These are phyloP conservation scores for Cladosporium austrohemisphaericum DNA, from an alignment of 2,329 filamentous ascomycete species.

Conservation along the genomic window DNA sequence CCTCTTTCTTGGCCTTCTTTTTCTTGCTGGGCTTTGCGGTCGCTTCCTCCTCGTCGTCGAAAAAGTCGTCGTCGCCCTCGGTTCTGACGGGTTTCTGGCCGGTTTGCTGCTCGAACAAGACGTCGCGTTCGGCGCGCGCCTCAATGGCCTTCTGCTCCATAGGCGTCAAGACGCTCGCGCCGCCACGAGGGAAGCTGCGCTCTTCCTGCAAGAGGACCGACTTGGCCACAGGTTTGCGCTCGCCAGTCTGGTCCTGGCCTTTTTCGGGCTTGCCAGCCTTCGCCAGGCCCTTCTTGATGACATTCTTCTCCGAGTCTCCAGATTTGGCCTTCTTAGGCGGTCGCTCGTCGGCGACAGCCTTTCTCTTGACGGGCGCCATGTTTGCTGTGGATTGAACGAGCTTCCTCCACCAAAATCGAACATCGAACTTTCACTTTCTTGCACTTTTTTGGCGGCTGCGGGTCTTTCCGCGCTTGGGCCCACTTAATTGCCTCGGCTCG, in stretches of 20 bases:
- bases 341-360: constrained; percentile 39
- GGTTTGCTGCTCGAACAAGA: constrained; percentile 76
- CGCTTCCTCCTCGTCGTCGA: constrained; percentile 42
- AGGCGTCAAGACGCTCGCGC: constrained; percentile 83
- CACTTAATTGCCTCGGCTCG: no score
- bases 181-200: constrained; percentile 85
- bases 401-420: constrained; percentile 5
- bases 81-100: constrained; percentile 47
- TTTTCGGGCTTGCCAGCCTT: constrained; percentile 25
- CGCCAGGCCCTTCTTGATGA: constrained; percentile 17
- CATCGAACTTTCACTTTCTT: constrained; percentile 2
- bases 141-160: constrained; percentile 96
- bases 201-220: constrained; percentile 70
- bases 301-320: constrained; percentile 22
- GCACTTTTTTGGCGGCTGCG: background rate
- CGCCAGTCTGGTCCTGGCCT: constrained; percentile 21
- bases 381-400: constrained; percentile 5
- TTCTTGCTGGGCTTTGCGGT: constrained; percentile 30
- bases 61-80: constrained; percentile 49
- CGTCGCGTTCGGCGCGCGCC: constrained; percentile 87
- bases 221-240: constrained; percentile 31
- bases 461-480: no score
- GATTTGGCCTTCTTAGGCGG: constrained; percentile 34
- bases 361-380: constrained; percentile 47
- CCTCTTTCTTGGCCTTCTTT: constrained; percentile 49